These are phyloP conservation scores for Daldinia grandis DNA, from an alignment of 495 filamentous ascomycete species.

Conservation along the genomic window DNA sequence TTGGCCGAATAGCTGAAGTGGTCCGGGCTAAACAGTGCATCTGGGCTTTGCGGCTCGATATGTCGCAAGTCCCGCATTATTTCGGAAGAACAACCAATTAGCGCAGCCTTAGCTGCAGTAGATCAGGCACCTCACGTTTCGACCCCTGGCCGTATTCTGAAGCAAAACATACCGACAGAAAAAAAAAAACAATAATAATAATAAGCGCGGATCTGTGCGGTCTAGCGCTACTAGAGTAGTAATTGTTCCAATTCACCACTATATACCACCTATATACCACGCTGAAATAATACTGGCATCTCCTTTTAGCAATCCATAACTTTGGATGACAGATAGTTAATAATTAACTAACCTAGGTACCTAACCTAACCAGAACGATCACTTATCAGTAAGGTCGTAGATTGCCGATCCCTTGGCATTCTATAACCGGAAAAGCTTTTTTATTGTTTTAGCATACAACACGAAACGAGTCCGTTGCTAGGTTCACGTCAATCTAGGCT, in stretches of 20 bases:
- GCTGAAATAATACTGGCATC: background rate
- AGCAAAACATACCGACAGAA: slow-evolving; percentile 40
- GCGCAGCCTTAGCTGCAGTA: background rate
- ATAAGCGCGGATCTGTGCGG: slow-evolving; percentile 43
- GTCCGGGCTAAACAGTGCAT: slow-evolving; percentile 23
- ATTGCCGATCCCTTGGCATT: slow-evolving; percentile 32
- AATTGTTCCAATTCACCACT: too few species aligned
- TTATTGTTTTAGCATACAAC: slow-evolving; percentile 23
- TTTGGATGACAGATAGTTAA: slow-evolving; percentile 34
- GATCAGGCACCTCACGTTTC: slow-evolving; percentile 43
- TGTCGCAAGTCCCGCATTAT: slow-evolving; percentile 39
- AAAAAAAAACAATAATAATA: background rate
- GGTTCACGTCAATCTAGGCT: slow-evolving; percentile 1
- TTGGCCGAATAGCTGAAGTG: slow-evolving; percentile 34
- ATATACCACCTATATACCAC: background rate
- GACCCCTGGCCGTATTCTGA: slow-evolving; percentile 37
- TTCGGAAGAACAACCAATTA: slow-evolving; percentile 25
- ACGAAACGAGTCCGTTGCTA: slow-evolving; percentile 25
- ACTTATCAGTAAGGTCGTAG: slow-evolving; percentile 24
- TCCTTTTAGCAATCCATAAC: slow-evolving; percentile 13
- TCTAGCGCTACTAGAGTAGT: slow-evolving; percentile 16
- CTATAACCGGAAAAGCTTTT: slow-evolving; percentile 24
- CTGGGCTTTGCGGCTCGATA: slow-evolving; percentile 42
- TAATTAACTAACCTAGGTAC: too few species aligned
- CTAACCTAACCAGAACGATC: slow-evolving; percentile 3